phyloP scores from a whole-genome alignment of 1,284 basidiomycete genomes.

The Ganoderma boninense region DNA sequence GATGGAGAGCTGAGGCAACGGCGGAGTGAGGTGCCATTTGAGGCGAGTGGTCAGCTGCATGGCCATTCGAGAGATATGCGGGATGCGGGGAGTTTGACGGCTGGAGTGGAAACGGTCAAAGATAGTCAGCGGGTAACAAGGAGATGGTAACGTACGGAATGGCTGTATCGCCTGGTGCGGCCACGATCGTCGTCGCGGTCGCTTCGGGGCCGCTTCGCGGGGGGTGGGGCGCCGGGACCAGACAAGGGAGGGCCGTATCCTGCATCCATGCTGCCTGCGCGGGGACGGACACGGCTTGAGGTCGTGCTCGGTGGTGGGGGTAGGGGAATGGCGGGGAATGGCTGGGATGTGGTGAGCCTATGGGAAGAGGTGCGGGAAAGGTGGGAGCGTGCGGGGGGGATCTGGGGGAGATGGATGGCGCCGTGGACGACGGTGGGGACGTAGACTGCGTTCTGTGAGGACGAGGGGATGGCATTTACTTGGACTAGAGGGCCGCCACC shows the following conservation, averaged over 20 bases:
- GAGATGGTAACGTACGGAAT: constrained; percentile 31
- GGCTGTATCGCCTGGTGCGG: constrained; percentile 30
- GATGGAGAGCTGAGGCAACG: constrained; percentile 29
- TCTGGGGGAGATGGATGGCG: constrained; percentile 15
- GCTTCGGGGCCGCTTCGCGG: constrained; percentile 54
- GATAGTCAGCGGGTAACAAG: not conserved
- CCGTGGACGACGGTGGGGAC: constrained; percentile 29
- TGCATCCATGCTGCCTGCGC: constrained; percentile 52
- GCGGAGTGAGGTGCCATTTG: constrained; percentile 27
- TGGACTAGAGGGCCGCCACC: constrained; percentile 53
- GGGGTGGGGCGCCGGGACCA: constrained; percentile 48
- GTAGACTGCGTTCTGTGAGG: constrained; percentile 22
- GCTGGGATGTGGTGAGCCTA: constrained; percentile 37
- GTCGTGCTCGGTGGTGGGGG: constrained; percentile 40
- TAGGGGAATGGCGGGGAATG: constrained; percentile 38
- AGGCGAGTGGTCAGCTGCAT: constrained; percentile 32
- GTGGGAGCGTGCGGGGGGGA: constrained; percentile 33
- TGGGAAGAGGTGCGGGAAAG: constrained; percentile 25
- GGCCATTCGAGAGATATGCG: constrained; percentile 34
- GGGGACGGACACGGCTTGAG: constrained; percentile 47
- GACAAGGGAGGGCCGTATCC: constrained; percentile 36
- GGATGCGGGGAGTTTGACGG: constrained; percentile 36
- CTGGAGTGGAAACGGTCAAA: constrained; percentile 22
- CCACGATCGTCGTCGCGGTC: constrained; percentile 38
- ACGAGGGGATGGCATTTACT: constrained; percentile 21